Evolutionary conservation across 2,329 filamentous ascomycete species (phyloP).

Genomic region (Cercospora beticola): DNA sequence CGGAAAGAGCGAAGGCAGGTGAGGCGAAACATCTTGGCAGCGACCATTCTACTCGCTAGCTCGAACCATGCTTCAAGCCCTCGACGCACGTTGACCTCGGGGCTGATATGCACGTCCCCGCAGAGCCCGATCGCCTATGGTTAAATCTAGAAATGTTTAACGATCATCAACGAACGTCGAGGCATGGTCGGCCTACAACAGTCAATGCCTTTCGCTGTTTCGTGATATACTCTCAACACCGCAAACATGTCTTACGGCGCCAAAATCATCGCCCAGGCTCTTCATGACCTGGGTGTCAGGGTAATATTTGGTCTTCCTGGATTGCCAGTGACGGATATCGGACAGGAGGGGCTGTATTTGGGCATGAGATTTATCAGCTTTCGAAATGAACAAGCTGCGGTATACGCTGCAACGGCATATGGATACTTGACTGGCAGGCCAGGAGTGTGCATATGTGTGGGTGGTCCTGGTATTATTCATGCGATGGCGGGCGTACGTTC

Average conservation of each 20-base stretch:
- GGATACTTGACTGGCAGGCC: slow-evolving; percentile 58
- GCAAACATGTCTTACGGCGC: slow-evolving; percentile 38
- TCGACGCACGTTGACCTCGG: slow-evolving; percentile 17
- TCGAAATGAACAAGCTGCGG: slow-evolving; percentile 59
- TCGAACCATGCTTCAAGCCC: slow-evolving; percentile 4
- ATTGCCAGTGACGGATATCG: slow-evolving; percentile 58
- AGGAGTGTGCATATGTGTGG: slow-evolving; percentile 59
- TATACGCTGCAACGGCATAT: slow-evolving; percentile 59
- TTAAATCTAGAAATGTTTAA: background rate
- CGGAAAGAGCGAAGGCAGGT: background rate
- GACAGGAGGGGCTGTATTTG: slow-evolving; percentile 56
- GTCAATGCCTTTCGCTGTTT: background rate
- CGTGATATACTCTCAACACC: background rate
- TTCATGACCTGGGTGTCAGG: slow-evolving; percentile 51
- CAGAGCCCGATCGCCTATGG: background rate
- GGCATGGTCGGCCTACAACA: background rate
- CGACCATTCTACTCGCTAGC: background rate
- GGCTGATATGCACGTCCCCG: slow-evolving; percentile 3
- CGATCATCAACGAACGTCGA: background rate
- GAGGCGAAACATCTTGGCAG: slow-evolving; percentile 8
- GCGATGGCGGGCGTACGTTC: slow-evolving; percentile 55
- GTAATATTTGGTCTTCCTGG: slow-evolving; percentile 57
- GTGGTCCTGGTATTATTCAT: slow-evolving; percentile 59
- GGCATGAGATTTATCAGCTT: slow-evolving; percentile 60
- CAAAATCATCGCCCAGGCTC: slow-evolving; percentile 50